Evolutionary conservation across 1,284 basidiomycete genomes (phyloP), one percentile per base, ranked within the genome.

Genomic region (Apiotrichum gamsii): DNA sequence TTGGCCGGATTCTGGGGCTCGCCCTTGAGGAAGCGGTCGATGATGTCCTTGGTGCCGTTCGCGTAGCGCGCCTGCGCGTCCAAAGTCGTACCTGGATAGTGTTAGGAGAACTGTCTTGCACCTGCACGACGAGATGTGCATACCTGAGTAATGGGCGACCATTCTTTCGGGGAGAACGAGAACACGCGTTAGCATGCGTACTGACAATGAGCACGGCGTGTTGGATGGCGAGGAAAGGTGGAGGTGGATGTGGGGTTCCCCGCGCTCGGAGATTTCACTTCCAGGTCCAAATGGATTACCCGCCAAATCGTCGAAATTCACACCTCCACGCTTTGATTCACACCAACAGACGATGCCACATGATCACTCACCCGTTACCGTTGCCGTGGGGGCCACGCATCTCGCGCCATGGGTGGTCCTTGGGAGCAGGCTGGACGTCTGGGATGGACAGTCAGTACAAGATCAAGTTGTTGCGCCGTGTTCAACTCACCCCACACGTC

Each of bases 51-150:
- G 24, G 83, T 80, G 20, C 91, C 91, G 33, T 75, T 73, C 10
- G 90, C 90, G 69, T 96, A 96, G 47, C 91, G 85, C 37, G 76
- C 79, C 75, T 95, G 91, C 1, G 91, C 90, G 62, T 95, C 91
- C 52, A 95, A 78, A 5, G 90, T 90, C 11, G 90, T 93, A 34
- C 89, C 90, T 55, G 82, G 85, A 74, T 87, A 87, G 66, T 90
- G 86, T n/a, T n/a, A n/a, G n/a, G n/a, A n/a, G n/a, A n/a, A 14
- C n/a, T n/a, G n/a, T n/a, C n/a, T n/a, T n/a, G n/a, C n/a, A n/a
- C n/a, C n/a, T n/a, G n/a, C n/a, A n/a, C n/a, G n/a, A n/a, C n/a
- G n/a, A n/a, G n/a, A n/a, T n/a, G n/a, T n/a, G n/a, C n/a, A n/a
- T n/a, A n/a, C n/a, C n/a, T n/a, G n/a, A n/a, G n/a, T n/a, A n/a